Evolutionary conservation across 2,329 filamentous ascomycete species (phyloP).

Genomic region (Alternaria brassicae): DNA sequence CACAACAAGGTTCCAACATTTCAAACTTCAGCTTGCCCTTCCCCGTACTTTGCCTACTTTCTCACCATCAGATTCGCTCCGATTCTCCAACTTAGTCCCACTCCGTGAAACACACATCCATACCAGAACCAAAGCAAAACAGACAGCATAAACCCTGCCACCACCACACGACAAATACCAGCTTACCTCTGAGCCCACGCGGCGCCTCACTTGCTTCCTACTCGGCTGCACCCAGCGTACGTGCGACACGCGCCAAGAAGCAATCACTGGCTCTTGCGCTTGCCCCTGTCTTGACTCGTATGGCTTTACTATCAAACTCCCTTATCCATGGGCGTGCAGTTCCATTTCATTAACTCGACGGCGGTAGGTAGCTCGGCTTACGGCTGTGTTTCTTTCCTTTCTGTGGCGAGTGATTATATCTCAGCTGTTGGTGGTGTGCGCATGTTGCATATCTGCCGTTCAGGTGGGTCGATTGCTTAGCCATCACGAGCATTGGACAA

Average conservation of each 20-base stretch:
- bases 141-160: conserved; percentile 10
- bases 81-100: not conserved
- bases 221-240: conserved; percentile 1
- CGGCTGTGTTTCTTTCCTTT: not conserved
- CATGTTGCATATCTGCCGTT: not conserved
- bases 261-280: conserved; percentile 13
- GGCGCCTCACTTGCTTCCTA: conserved; percentile 3
- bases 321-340: conserved; percentile 10
- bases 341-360: not conserved
- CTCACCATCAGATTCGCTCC: not conserved
- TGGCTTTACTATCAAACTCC: conserved; percentile 5
- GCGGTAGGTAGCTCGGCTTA: conserved; percentile 8
- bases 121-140: conserved; percentile 15
- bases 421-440: conserved; percentile 6
- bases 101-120: conserved; percentile 9
- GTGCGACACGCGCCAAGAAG: conserved; percentile 17
- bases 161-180: conserved; percentile 14
- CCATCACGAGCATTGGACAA: conserved; percentile 14
- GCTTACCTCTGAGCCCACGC: conserved; percentile 9
- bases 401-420: not conserved
- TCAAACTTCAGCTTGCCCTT: not conserved
- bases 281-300: conserved; percentile 11
- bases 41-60: not conserved
- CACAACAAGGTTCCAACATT: not conserved
- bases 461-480: conserved; percentile 6